These are phyloP conservation scores for Fraxinus baroniana DNA, from an alignment of 305 asterid species.

Conservation along the genomic window DNA sequence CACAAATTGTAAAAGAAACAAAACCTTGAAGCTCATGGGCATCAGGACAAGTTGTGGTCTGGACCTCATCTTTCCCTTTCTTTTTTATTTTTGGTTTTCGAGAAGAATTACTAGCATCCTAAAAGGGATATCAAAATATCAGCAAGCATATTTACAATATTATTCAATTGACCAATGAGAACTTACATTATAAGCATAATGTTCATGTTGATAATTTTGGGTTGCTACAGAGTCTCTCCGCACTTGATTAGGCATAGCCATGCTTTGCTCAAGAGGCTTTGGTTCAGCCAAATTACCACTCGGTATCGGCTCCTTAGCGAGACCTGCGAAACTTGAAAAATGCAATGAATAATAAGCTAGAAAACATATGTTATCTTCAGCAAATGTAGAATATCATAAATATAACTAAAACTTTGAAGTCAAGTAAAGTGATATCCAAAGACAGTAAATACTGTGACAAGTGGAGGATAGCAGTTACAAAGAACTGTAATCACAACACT, in stretches of 20 bases:
- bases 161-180: constrained; percentile 18
- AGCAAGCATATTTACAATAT: constrained; percentile 22
- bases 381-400: constrained; percentile 13
- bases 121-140: constrained; percentile 34
- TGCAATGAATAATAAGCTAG: constrained; percentile 58
- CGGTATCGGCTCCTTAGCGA: constrained; percentile 55
- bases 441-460: neutral
- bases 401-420: neutral
- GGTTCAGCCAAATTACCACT: constrained; percentile 45
- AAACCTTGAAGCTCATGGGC: constrained; percentile 75
- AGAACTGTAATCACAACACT: constrained; percentile 15
- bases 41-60: constrained; percentile 55
- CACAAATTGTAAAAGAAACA: constrained; percentile 12
- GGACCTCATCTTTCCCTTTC: constrained; percentile 54
- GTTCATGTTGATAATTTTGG: constrained; percentile 49
- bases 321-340: constrained; percentile 92
- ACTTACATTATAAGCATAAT: constrained; percentile 51
- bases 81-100: constrained; percentile 73
- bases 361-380: constrained; percentile 27
- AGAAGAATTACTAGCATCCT: constrained; percentile 69
- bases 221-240: constrained; percentile 37
- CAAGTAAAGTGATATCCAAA: neutral
- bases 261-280: constrained; percentile 46
- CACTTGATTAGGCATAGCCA: constrained; percentile 36
- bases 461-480: constrained; percentile 18